phyloP scores from a whole-genome alignment of 73 alveolate genomes.

The Blepharisma japonicum region DNA sequence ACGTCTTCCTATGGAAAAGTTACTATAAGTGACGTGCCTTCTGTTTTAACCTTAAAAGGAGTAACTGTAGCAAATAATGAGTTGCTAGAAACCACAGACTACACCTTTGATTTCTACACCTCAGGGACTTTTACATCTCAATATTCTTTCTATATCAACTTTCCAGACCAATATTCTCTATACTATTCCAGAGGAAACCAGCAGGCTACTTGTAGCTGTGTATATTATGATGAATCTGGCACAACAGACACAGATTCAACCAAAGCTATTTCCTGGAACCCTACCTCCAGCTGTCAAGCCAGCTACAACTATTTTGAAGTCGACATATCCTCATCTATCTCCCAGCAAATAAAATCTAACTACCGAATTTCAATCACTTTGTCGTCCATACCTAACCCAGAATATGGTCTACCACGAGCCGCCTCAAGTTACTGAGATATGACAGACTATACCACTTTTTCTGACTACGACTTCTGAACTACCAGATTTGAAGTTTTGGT shows the following conservation, averaged over 20 bases:
- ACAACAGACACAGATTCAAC: background rate
- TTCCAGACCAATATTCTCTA: background rate
- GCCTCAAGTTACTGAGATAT: background rate
- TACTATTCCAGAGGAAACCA: background rate
- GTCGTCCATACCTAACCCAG: background rate
- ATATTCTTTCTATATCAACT: background rate
- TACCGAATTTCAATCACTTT: background rate
- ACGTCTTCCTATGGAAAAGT: background rate
- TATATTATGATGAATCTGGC: background rate
- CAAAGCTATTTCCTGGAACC: background rate
- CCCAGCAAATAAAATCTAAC: background rate
- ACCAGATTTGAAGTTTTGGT: background rate
- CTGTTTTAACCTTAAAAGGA: background rate
- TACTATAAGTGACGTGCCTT: background rate
- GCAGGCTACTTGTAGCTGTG: background rate
- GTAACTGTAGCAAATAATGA: background rate
- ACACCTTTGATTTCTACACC: background rate
- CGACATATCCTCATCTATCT: background rate
- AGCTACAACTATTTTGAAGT: background rate
- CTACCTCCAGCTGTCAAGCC: background rate
- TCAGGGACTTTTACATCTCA: background rate
- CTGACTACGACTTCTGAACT: background rate
- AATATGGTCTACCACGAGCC: background rate
- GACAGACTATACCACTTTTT: background rate
- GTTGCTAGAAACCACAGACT: constrained; percentile 12